Evolutionary conservation across 225 moss, liverwort and hornwort species (phyloP), one percentile per base, ranked within the genome.

Genomic region (Sphagnum tenellum): DNA sequence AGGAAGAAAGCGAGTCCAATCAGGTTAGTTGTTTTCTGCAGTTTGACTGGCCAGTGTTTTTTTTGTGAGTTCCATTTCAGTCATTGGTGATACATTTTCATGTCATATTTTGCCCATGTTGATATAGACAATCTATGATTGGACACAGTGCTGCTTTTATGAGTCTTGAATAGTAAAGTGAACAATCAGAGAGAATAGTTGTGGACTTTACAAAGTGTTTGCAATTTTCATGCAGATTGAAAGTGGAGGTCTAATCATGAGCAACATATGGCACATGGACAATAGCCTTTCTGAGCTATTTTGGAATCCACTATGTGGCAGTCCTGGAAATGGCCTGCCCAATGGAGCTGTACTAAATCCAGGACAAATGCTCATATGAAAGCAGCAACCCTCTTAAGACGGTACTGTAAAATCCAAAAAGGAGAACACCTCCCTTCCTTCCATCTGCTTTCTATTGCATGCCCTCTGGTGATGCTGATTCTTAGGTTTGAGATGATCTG

Each of bases 201-300:
- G n/a, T n/a, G n/a, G n/a, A 29, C 29, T 29, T 29, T 29, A 29
- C 29, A 29, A 64, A 44, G 62, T 58, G 56, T 61, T 56, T 59
- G 12, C 62, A 46, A 64, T 66, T 63, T 66, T 49, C 64, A 52
- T 68, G 61, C 83, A 83, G 83, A 70, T 79, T 65, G 92, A 94
- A 64, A 82, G 79, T 70, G 84, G 84, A 66, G 80, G 76, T 56
- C 84, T 84, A 62, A 80, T 94, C 49, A 83, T 80, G 73, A 84
- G 75, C 64, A 89, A 78, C 66, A 82, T 86, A 56, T 94, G 88
- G 93, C 88, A 86, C 52, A 86, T 86, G 75, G 88, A 90, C 63
- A 75, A 71, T 63, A 78, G 72, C 57, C 86, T 82, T 49, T 88
- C 82, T 13, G 52, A 9, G 68, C 86, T 88, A 46, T 76, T 86